Evolutionary conservation across 768 basidiomycete species (phyloP), one percentile per base, ranked within the genome.

Genomic region (Rhodotorula babjevae): DNA sequence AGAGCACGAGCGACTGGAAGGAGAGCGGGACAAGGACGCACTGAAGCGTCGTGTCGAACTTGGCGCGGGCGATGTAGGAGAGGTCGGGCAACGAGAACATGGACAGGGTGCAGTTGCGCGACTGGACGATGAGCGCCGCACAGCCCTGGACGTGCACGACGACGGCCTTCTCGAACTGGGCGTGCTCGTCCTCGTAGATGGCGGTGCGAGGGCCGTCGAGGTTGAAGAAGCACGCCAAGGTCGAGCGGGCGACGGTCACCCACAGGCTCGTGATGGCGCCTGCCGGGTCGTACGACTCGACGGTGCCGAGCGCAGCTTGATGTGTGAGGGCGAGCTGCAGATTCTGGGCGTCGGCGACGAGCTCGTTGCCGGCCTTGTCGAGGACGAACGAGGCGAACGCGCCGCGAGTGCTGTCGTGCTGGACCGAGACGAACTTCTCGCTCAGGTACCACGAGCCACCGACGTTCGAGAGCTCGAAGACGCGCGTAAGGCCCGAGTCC

Each of bases 401-500:
- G 47, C 73, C 49, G 16, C 78, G 73, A 8, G 82, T 78, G n/a
- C 79, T 80, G 15, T 82, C 81, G 75, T 84, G 82, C 2, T 78
- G 79, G 70, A 82, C 79, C 4, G 81, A 80, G 5, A 74, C 77
- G 18, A 78, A 77, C 63, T 80, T 79, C 25, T 79, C 73, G 61
- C 81, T 79, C 23, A 82, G 78, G 53, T 81, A 76, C 83, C 83
- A 84, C 67, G 80, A 79, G 33, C 81, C 83, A 72, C 61, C 84
- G 76, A 63, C 89, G 71, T 61, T 87, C 82, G 68, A 85, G 76
- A 68, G 83, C 69, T 64, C 87, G 79, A 87, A 87, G 29, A 90
- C 81, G 52, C 87, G 84, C 9, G 85, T 85, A 56, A 83, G 76
- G 0, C 92, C 91, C 23, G 87, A 87, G 1, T 80, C 81, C 61